Evolutionary conservation across 371 early-diverging fungal species (phyloP), one percentile per base, ranked within the genome.

Genomic region (Chytridium lagenaria): DNA sequence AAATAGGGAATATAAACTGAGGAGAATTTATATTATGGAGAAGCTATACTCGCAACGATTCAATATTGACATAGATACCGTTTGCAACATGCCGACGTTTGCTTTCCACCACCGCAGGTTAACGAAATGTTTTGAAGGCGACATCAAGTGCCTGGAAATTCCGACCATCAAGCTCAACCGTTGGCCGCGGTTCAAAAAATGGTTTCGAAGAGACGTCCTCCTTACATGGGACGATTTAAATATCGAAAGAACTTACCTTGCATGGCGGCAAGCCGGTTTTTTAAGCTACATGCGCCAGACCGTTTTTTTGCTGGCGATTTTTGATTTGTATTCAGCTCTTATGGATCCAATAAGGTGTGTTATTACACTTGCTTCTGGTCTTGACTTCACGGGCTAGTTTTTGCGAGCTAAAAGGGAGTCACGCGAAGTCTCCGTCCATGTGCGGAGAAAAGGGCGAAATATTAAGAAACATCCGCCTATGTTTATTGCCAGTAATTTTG

Each of bases 261-360:
- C 55, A 28, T 55, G 55, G 55, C 10, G 55, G 26, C 19, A 23
- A 28, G 30, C 10, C 16, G 23, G 16, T 7, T 55, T 55, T 26
- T 7, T 55, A 7, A 55, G 10, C 16, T 15, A 23, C 30, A 28
- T 28, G 55, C 10, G 55, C 5, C 10, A 7, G 26, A 23, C 26
- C 10, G 10, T 55, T 26, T 55, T 16, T 5, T 15, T 55, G 16
- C 19, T 28, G 26, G 55, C 16, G 10, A 26, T 55, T 10, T 55
- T 55, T 55, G 55, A 55, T 26, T 26, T 55, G 26, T 55, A 55
- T 26, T 55, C 55, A 26, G 55, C 55, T 16, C 26, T 55, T 28
- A 10, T 55, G 10, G 5, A 55, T 26, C 10, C 16, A 5, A 16
- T 15, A 10, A 55, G 30, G 55, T 55, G 7, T 19, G 26, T 7